phyloP scores from a whole-genome alignment of 2,329 filamentous ascomycete genomes.

The Geosmithia morbida region DNA sequence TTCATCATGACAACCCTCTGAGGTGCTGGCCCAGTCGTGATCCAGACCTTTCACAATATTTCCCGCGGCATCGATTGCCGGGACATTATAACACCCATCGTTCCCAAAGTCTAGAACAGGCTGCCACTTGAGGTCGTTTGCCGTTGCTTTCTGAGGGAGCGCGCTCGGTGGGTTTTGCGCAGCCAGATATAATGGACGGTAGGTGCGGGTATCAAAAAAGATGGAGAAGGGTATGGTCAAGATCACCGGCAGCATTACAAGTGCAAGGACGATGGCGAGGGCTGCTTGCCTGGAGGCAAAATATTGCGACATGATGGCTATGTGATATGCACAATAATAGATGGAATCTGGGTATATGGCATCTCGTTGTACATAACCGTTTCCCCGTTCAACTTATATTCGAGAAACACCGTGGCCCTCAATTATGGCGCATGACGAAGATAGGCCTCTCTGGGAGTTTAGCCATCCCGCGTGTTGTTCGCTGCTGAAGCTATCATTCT shows the following conservation, averaged over 20 bases:
- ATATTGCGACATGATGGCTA: neutral
- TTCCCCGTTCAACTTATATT: neutral
- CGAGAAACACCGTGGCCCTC: neutral
- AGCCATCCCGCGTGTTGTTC: neutral
- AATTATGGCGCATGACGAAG: neutral
- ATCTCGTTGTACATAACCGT: neutral
- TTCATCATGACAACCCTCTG: constrained; percentile 15
- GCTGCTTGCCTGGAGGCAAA: neutral
- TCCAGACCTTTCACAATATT: constrained; percentile 16
- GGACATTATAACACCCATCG: constrained; percentile 23
- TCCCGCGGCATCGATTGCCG: constrained; percentile 19
- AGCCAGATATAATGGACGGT: neutral
- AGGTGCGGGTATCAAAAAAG: neutral
- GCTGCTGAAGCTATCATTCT: neutral
- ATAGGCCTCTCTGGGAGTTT: neutral
- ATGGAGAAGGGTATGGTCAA: neutral
- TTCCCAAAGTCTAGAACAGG: constrained; percentile 13
- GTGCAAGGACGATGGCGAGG: neutral
- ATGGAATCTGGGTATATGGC: neutral
- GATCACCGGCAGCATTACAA: neutral
- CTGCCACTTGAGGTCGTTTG: constrained; percentile 9
- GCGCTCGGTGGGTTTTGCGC: constrained; percentile 5
- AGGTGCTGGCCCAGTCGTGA: constrained; percentile 11
- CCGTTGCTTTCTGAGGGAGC: constrained; percentile 8
- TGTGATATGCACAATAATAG: neutral